Conservation (phyloP, 2,329 filamentous ascomycete genomes). For the Colletotrichum sp. region DNA sequence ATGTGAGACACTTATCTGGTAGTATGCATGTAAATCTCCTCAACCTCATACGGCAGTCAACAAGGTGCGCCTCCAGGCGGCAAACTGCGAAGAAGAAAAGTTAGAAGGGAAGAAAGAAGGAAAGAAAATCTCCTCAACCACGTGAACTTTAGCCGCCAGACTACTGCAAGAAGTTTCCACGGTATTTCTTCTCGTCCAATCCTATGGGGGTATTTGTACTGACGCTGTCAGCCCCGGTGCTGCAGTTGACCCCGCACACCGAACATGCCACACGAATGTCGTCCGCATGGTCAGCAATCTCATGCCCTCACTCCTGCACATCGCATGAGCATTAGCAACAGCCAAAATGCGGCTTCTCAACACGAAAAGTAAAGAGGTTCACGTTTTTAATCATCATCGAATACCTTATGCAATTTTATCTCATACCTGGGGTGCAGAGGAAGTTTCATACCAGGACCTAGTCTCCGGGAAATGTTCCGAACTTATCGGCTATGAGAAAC, state of each 20-base stretch:
- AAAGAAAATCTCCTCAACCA: too few species aligned
- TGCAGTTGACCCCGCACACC: not conserved
- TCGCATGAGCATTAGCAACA: accelerated
- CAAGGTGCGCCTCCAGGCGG: too few species aligned
- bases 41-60: too few species aligned
- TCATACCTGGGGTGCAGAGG: not conserved
- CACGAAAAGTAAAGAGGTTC: not conserved
- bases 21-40: too few species aligned
- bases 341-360: not conserved
- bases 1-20: too few species aligned
- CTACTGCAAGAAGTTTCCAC: not conserved
- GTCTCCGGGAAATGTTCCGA: not conserved
- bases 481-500: not conserved
- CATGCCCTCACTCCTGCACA: not conserved
- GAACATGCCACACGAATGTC: not conserved
- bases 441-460: not conserved
- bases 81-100: too few species aligned
- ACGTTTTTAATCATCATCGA: not conserved
- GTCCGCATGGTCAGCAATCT: not conserved
- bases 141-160: not conserved
- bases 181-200: not conserved
- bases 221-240: not conserved
- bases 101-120: too few species aligned
- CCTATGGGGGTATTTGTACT: accelerated
- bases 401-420: not conserved